phyloP scores from a whole-genome alignment of 257 asterid genomes.

The Solanum dulcamara region DNA sequence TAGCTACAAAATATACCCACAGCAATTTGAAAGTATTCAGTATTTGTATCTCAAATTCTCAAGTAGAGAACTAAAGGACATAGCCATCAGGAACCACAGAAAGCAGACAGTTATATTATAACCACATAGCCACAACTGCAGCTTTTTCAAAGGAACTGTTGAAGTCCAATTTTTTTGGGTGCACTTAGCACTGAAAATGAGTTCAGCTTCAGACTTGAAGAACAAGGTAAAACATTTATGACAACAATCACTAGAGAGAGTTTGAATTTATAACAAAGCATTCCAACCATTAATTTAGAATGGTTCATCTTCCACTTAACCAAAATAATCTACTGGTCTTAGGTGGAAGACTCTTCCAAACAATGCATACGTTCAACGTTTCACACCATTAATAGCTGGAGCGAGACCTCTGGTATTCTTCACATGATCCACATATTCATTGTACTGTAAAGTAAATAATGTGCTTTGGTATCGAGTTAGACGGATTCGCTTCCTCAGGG shows the following conservation, averaged over 20 bases:
- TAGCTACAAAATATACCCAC: neutral
- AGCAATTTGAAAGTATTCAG: neutral
- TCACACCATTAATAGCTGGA: constrained; percentile 59
- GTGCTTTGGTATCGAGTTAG: constrained; percentile 93
- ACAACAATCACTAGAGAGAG: neutral
- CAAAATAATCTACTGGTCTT: constrained; percentile 12
- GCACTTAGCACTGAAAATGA: neutral
- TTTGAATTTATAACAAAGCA: neutral
- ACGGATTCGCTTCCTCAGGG: constrained; percentile 37
- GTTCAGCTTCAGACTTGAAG: constrained; percentile 5
- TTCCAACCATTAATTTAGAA: neutral
- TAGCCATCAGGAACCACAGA: neutral
- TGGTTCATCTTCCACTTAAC: constrained; percentile 8
- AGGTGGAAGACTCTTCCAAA: constrained; percentile 5
- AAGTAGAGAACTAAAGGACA: neutral
- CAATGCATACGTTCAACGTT: constrained; percentile 27
- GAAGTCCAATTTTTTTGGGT: neutral
- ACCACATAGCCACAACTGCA: neutral
- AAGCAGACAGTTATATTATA: neutral
- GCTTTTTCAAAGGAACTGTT: neutral
- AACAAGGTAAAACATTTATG: neutral
- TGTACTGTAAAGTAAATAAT: constrained; percentile 59
- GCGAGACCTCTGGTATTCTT: constrained; percentile 70
- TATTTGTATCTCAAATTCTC: neutral
- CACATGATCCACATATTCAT: constrained; percentile 65